A percentile compares a stretch with the other conserved stretches of the same genome.
Evolutionary conservation across 306 rosid genomes (phyloP).

Genomic region (Mimosa pudica): DNA sequence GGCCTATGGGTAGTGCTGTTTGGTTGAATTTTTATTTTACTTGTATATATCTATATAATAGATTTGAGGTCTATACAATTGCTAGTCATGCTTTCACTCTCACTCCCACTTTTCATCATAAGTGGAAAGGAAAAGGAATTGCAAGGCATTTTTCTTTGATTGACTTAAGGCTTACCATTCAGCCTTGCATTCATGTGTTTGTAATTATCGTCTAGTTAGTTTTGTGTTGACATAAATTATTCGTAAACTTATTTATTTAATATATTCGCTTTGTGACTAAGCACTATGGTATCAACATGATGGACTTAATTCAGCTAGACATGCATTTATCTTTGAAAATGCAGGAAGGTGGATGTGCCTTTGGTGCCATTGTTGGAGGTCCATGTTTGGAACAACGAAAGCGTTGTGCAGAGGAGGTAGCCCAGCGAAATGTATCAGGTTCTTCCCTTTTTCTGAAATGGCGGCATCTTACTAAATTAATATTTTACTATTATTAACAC

Average conservation of each 20-base stretch:
- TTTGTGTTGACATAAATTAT: background rate
- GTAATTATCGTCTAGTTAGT: background rate
- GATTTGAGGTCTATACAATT: background rate
- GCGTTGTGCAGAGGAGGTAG: constrained; percentile 83
- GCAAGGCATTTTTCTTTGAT: background rate
- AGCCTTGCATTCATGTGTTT: background rate
- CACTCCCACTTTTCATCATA: background rate
- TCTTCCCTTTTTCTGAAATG: constrained; percentile 13
- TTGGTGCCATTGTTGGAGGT: constrained; percentile 97
- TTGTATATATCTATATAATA: background rate
- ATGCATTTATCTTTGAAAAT: constrained; percentile 35
- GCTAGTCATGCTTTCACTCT: background rate
- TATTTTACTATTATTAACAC: background rate
- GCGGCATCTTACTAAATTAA: background rate
- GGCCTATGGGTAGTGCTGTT: background rate
- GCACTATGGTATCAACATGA: background rate
- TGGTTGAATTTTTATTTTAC: background rate
- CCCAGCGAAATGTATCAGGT: constrained; percentile 83
- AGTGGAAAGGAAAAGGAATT: background rate
- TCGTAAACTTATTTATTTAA: background rate
- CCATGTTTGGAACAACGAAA: constrained; percentile 67
- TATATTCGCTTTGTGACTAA: constrained; percentile 3
- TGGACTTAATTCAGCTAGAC: constrained; percentile 15
- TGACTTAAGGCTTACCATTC: background rate
- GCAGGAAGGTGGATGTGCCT: constrained; percentile 69